Conservation (phyloP, 345 rosid genomes). For the Boechera stricta region DNA sequence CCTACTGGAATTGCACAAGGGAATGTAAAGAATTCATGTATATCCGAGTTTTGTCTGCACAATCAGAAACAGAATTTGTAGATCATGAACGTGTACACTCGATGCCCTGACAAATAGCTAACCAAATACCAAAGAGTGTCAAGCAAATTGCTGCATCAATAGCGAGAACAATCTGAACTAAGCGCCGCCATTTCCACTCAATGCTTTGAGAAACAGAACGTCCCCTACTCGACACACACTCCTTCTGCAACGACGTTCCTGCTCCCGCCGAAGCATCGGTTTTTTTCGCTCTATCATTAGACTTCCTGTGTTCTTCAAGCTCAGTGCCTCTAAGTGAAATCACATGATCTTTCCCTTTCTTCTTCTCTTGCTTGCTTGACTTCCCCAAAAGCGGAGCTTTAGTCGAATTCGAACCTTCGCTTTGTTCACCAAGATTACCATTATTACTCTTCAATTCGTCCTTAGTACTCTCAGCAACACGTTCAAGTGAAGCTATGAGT, state of each 20-base stretch:
- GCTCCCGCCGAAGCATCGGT: conserved; percentile 52
- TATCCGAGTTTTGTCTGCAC: conserved; percentile 10
- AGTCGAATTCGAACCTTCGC: conserved; percentile 59
- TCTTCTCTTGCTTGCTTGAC: conserved; percentile 64
- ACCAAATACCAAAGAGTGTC: conserved; percentile 69
- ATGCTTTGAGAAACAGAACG: conserved; percentile 62
- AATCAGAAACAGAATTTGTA: neutral
- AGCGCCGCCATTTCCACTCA: conserved; percentile 74
- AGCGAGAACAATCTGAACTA: conserved; percentile 74
- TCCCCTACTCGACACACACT: conserved; percentile 63
- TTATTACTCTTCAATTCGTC: conserved; percentile 50
- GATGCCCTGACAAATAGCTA: conserved; percentile 64
- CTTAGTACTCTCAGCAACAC: conserved; percentile 46
- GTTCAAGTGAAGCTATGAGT: conserved; percentile 71
- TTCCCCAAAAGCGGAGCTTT: conserved; percentile 80
- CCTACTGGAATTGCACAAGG: conserved; percentile 11
- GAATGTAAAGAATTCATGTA: conserved; percentile 24
- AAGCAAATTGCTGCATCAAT: conserved; percentile 78
- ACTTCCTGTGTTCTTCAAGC: conserved; percentile 66
- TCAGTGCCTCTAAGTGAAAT: conserved; percentile 65
- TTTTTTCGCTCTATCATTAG: conserved; percentile 57
- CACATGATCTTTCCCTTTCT: conserved; percentile 70
- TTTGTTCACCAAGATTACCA: conserved; percentile 51
- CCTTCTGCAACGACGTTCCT: conserved; percentile 61
- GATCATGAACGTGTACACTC: conserved; percentile 51